These are phyloP conservation scores for Diddensiella caesifluorescens DNA, from an alignment of 805 yeast genomes.

Conservation along the genomic window DNA sequence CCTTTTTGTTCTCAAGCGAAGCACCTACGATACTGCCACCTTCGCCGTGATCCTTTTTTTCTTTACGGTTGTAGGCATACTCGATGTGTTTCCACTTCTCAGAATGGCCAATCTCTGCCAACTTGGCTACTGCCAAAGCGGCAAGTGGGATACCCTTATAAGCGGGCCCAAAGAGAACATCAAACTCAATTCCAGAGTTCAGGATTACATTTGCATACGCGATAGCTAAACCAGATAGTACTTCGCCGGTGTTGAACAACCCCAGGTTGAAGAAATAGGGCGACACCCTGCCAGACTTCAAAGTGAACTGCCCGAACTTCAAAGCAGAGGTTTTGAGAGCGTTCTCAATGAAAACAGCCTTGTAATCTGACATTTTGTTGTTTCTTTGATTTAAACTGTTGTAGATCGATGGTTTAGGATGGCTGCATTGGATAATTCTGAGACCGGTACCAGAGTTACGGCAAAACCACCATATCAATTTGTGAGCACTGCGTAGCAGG, in stretches of 20 bases:
- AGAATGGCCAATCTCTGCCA: slow-evolving; percentile 81
- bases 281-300: slow-evolving; percentile 89
- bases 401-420: too few species aligned
- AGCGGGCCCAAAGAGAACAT: slow-evolving; percentile 93
- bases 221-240: slow-evolving; percentile 73
- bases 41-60: slow-evolving; percentile 96
- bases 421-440: too few species aligned
- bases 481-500: too few species aligned
- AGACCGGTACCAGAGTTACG: too few species aligned
- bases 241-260: slow-evolving; percentile 74
- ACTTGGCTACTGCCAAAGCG: slow-evolving; percentile 85
- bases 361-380: slow-evolving; percentile 4
- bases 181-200: slow-evolving; percentile 75
- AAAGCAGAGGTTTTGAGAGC: slow-evolving; percentile 81
- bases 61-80: slow-evolving; percentile 94
- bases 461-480: too few species aligned
- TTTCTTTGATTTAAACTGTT: background rate
- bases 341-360: slow-evolving; percentile 54
- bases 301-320: slow-evolving; percentile 81
- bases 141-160: slow-evolving; percentile 96
- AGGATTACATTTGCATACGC: slow-evolving; percentile 88
- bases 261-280: slow-evolving; percentile 96
- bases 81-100: slow-evolving; percentile 65
- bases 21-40: slow-evolving; percentile 95
- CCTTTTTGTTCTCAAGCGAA: slow-evolving; percentile 59